Evolutionary conservation across 2,329 filamentous ascomycete genomes (phyloP), one percentile per base, ranked within the genome.

Genomic region (Hymenoscyphus albidus): DNA sequence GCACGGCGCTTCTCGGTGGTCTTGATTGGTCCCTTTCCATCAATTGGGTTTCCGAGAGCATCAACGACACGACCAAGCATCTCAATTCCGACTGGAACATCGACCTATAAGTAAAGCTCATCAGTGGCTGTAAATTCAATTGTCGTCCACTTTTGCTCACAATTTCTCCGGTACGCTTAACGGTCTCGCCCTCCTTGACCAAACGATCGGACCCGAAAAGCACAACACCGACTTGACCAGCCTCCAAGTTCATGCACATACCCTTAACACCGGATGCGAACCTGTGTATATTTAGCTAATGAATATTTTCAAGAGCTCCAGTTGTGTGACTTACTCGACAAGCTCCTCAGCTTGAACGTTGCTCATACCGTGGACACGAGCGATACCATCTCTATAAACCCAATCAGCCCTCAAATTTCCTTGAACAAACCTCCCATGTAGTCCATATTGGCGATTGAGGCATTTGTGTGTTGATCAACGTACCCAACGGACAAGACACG

Each of bases 231-330:
- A 99, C 95, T 84, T 98, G 95, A 81, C 95, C 95, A 82, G 95
- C 95, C 86, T 99, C 95, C 83, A 99, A 89, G 91, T 99, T 99
- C 94, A 99, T 98, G 92, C 94, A 98, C 95, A 99, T 99, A 82
- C 95, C 95, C 90, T 98, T 98, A 83, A 98, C 95, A 82, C 95
- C 95, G 73, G 95, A 99, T 77, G 95, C 92, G 86, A 99, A 99
- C 87, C 93, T 97, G 73, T 65, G 58, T 62, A 39, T 62, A 66
- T 65, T 66, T 61, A 59, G 66, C 63, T 38, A 65, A 38, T 57
- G 56, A 51, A 67, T 67, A 62, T 70, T 14, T 10, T 40, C 38
- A 31, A 39, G 55, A 57, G 13, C 22, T 27, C 31, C 13, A 18
- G 40, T 51, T 44, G 66, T 54, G 72, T 66, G 69, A 90, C 93